These are phyloP conservation scores for Penicillium flavigenum DNA, from an alignment of 495 filamentous ascomycete species.

Conservation along the genomic window DNA sequence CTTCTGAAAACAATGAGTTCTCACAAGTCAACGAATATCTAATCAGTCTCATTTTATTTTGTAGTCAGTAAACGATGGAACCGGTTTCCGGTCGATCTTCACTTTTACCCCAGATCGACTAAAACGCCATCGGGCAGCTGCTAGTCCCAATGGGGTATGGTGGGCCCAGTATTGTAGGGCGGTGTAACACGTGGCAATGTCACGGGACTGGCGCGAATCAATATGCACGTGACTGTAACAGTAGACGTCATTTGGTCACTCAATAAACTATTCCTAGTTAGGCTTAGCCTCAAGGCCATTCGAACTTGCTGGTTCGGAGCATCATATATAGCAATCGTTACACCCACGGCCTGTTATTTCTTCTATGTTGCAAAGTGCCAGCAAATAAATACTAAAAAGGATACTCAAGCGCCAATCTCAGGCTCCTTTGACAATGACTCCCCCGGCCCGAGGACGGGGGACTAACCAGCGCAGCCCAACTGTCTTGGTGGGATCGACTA, in stretches of 20 bases:
- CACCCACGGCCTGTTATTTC: not conserved
- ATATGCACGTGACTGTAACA: conserved; percentile 2
- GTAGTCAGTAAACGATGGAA: not conserved
- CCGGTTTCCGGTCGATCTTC: conserved; percentile 7
- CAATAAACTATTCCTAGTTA: conserved; percentile 4
- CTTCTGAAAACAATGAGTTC: too few relatives aligned
- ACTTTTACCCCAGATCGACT: conserved; percentile 26
- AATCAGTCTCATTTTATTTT: not conserved
- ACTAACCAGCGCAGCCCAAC: conserved; percentile 54
- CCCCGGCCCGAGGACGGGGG: conserved; percentile 38
- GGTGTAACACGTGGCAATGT: conserved; percentile 19
- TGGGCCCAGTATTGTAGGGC: conserved; percentile 8
- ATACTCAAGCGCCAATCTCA: not conserved
- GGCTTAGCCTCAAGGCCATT: conserved; percentile 6
- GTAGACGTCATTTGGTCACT: conserved; percentile 14
- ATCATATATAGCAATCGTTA: conserved; percentile 7
- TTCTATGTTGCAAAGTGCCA: not conserved
- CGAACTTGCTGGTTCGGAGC: conserved; percentile 14
- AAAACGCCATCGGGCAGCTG: not conserved
- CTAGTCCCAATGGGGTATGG: conserved; percentile 3
- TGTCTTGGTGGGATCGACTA: conserved; percentile 46
- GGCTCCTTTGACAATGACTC: conserved; percentile 28
- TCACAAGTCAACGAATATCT: not conserved
- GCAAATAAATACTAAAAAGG: not conserved
- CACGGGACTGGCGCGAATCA: conserved; percentile 16